Percentiles rank a stretch among this genome's conserved stretches.
Conservation (phyloP, 148 eudicot genomes). For the Amaranthus palmeri region DNA sequence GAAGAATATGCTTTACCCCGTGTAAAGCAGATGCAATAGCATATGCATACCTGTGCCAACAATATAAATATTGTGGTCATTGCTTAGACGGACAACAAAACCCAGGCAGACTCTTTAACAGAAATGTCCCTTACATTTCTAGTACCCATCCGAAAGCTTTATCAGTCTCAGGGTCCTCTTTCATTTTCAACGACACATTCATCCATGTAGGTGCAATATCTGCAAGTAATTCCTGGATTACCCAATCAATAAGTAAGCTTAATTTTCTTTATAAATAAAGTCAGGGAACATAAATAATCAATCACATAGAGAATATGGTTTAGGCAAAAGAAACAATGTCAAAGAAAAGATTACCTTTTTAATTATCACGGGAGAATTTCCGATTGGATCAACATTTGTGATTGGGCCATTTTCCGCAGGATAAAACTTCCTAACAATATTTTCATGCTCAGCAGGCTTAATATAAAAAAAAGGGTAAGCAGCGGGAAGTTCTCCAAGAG, state of each 20-base stretch:
- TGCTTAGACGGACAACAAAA: neutral
- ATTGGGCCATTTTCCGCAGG: constrained; percentile 88
- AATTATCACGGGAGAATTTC: constrained; percentile 83
- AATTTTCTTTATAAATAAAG: neutral
- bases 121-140: constrained; percentile 52
- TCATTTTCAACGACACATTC: constrained; percentile 88
- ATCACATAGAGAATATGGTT: neutral
- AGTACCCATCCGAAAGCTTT: constrained; percentile 80
- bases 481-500: constrained; percentile 70
- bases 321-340: neutral
- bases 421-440: constrained; percentile 64
- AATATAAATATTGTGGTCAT: neutral
- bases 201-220: constrained; percentile 94
- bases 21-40: constrained; percentile 97
- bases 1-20: constrained; percentile 81
- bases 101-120: constrained; percentile 1
- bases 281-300: neutral
- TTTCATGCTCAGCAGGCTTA: constrained; percentile 69
- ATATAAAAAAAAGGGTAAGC: constrained; percentile 94
- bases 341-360: constrained; percentile 43
- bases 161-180: constrained; percentile 81
- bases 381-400: constrained; percentile 83
- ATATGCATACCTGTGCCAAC: constrained; percentile 75
- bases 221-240: constrained; percentile 43
- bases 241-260: neutral